Percentiles rank a stretch among this genome's conserved stretches.
Conservation (phyloP, 495 filamentous ascomycete species). For the Choiromyces venosus region DNA sequence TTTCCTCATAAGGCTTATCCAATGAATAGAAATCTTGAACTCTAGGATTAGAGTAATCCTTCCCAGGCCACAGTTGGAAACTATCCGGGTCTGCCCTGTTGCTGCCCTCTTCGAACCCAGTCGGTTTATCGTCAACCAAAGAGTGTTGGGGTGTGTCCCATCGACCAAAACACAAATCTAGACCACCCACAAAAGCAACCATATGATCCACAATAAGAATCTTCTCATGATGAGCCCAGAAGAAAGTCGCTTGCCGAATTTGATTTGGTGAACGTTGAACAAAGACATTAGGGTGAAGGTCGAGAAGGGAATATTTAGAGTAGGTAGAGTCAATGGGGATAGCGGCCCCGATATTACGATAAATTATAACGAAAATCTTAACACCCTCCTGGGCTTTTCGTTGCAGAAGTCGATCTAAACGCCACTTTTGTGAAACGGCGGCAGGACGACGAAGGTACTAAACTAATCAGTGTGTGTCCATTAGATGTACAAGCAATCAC, state of each 20-base stretch:
- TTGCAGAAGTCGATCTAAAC: conserved; percentile 88
- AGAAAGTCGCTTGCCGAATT: conserved; percentile 98
- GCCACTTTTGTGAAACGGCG: conserved; percentile 98
- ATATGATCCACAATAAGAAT: conserved; percentile 93
- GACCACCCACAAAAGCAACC: conserved; percentile 89
- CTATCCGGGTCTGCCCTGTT: conserved; percentile 78
- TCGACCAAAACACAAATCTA: conserved; percentile 94
- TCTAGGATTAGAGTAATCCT: conserved; percentile 96
- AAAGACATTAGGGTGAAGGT: conserved; percentile 92
- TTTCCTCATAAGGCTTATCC: conserved; percentile 94
- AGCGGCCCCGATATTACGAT: conserved; percentile 95
- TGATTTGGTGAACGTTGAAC: conserved; percentile 95
- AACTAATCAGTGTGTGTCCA: conserved; percentile 12
- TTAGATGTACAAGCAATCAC: neutral
- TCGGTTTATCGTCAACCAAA: conserved; percentile 86
- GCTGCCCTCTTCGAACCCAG: conserved; percentile 75
- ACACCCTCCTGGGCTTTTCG: conserved; percentile 90
- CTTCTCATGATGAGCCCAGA: conserved; percentile 99
- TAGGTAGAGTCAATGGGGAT: conserved; percentile 99
- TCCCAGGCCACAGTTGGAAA: conserved; percentile 95
- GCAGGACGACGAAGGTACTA: conserved; percentile 86
- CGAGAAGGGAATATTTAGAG: conserved; percentile 94
- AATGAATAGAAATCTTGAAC: conserved; percentile 92
- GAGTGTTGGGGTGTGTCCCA: conserved; percentile 96
- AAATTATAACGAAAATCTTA: conserved; percentile 97